phyloP scores from a whole-genome alignment of 805 yeast genomes.

The Sugiyamaella floridensis region DNA sequence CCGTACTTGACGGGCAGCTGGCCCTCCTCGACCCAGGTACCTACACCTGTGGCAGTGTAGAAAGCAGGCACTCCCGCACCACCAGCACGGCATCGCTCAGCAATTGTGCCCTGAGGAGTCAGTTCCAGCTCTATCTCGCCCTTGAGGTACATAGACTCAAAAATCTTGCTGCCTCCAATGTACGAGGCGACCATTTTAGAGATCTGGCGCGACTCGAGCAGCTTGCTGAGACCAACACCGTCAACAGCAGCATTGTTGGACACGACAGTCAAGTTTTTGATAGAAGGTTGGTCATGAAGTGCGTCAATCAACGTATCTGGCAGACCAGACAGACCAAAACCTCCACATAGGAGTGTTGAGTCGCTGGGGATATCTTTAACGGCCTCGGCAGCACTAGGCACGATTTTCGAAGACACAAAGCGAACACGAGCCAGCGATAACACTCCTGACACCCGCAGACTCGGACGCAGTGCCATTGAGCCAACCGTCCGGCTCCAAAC shows the following conservation, averaged over 20 bases:
- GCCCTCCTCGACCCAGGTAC: conserved; percentile 42
- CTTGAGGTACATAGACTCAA: conserved; percentile 34
- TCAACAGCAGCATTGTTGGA: conserved; percentile 42
- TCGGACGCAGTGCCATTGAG: too few relatives aligned
- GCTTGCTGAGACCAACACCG: conserved; percentile 35
- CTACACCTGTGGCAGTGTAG: conserved; percentile 40
- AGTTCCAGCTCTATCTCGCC: conserved; percentile 38
- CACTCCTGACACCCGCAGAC: too few relatives aligned
- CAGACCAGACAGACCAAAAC: conserved; percentile 39
- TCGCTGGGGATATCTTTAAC: conserved; percentile 22
- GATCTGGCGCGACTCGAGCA: conserved; percentile 37
- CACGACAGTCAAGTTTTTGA: conserved; percentile 36
- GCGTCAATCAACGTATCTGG: conserved; percentile 39
- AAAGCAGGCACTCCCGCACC: conserved; percentile 42
- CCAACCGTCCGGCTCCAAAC: too few relatives aligned
- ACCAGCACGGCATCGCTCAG: conserved; percentile 40
- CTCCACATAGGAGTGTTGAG: conserved; percentile 36
- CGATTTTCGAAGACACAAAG: background rate
- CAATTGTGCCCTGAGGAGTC: conserved; percentile 41
- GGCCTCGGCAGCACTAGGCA: conserved; percentile 11
- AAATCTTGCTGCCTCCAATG: conserved; percentile 37
- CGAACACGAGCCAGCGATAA: background rate
- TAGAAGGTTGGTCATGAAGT: conserved; percentile 25
- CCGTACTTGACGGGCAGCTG: conserved; percentile 37
- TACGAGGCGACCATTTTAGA: conserved; percentile 37